Evolutionary conservation across 2,329 filamentous ascomycete species (phyloP).

Genomic region (Teratosphaeria gauchensis): DNA sequence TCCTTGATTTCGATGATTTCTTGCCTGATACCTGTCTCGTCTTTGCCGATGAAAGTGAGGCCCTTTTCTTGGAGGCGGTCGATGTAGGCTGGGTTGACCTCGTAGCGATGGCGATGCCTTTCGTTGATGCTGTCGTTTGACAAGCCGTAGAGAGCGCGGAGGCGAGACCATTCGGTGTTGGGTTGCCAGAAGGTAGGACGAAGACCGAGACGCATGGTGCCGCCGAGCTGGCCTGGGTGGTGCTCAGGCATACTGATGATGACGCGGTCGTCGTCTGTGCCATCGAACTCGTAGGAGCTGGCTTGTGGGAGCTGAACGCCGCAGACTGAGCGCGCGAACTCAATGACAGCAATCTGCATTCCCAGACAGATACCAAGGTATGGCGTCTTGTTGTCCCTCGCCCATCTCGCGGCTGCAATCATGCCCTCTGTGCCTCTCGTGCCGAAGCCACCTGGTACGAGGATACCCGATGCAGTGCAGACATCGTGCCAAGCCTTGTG

Average conservation of each 20-base stretch:
- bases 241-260: constrained; percentile 92
- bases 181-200: constrained; percentile 66
- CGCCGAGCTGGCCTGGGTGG: constrained; percentile 65
- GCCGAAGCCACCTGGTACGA: constrained; percentile 73
- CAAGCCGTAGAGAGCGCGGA: constrained; percentile 63
- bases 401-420: constrained; percentile 79
- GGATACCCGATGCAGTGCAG: constrained; percentile 58
- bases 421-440: constrained; percentile 78
- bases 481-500: constrained; percentile 74
- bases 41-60: constrained; percentile 68
- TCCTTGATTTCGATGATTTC: constrained; percentile 74
- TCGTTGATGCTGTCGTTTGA: constrained; percentile 44
- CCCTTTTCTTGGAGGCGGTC: constrained; percentile 58
- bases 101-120: constrained; percentile 80
- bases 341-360: constrained; percentile 87
- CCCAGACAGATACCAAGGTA: constrained; percentile 87
- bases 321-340: constrained; percentile 70
- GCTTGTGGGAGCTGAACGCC: constrained; percentile 46
- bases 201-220: constrained; percentile 76
- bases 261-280: constrained; percentile 53
- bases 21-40: constrained; percentile 68
- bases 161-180: constrained; percentile 65
- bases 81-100: constrained; percentile 75
- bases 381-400: constrained; percentile 67
- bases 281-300: constrained; percentile 49